phyloP scores from a whole-genome alignment of 306 rosid species.

The Medicago arabica region DNA sequence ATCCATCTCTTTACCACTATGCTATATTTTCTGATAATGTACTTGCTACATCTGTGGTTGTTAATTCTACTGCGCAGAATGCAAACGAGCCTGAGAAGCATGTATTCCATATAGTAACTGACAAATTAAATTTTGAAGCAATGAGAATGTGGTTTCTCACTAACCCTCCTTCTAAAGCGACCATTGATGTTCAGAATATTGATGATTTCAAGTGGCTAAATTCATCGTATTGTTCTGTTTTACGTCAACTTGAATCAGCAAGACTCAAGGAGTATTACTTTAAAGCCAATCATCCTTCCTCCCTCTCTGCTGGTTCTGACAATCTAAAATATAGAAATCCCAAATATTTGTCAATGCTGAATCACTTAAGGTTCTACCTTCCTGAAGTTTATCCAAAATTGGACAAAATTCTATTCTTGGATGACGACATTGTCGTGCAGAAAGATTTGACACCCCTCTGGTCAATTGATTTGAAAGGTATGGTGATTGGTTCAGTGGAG shows the following conservation, averaged over 20 bases:
- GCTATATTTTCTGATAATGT: conserved; percentile 98
- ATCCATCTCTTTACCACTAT: conserved; percentile 87
- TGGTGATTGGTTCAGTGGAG: conserved; percentile 99
- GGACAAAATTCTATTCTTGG: conserved; percentile 89
- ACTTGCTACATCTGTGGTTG: conserved; percentile 91
- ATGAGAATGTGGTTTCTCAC: conserved; percentile 95
- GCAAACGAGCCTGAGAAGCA: conserved; percentile 89
- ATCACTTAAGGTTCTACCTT: conserved; percentile 93
- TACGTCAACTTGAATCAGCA: conserved; percentile 93
- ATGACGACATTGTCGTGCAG: conserved; percentile 97
- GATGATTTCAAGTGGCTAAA: conserved; percentile 97
- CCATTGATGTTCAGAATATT: conserved; percentile 81
- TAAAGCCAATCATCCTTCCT: conserved; percentile 88
- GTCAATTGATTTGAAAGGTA: conserved; percentile 86
- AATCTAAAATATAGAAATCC: conserved; percentile 93
- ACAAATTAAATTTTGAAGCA: conserved; percentile 85
- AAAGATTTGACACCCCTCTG: conserved; percentile 91
- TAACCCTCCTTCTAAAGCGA: conserved; percentile 79
- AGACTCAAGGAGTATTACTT: conserved; percentile 93
- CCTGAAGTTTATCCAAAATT: conserved; percentile 94
- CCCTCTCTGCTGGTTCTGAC: conserved; percentile 85
- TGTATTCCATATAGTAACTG: conserved; percentile 93
- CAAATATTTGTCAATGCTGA: conserved; percentile 91
- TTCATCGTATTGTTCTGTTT: conserved; percentile 95
- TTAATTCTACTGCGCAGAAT: conserved; percentile 84